Evolutionary conservation across 2,329 filamentous ascomycete species (phyloP).

Genomic region (Apiospora marii): DNA sequence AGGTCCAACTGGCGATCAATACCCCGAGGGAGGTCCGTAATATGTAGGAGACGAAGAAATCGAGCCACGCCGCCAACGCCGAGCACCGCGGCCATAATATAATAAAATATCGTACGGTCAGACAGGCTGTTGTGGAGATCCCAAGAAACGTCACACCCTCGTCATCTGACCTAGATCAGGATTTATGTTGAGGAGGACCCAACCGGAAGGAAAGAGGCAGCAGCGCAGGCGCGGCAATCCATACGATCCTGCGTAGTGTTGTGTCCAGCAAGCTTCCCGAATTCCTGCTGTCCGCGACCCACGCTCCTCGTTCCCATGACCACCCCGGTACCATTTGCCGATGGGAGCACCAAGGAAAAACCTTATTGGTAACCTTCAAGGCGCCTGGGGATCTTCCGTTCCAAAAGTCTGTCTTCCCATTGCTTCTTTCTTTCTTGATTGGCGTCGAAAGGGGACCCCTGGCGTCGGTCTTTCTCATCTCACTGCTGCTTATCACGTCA

Average conservation of each 20-base stretch:
- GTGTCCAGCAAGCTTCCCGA: background rate
- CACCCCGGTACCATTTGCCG: background rate
- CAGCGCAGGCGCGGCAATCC: background rate
- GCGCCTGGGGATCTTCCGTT: background rate
- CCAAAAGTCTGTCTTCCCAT: background rate
- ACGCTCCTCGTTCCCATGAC: background rate
- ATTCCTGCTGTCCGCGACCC: background rate
- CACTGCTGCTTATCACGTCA: background rate
- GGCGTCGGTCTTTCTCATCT: background rate
- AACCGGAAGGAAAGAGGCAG: background rate
- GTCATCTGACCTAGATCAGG: conserved; percentile 15
- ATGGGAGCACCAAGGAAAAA: conserved; percentile 1
- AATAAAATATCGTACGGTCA: background rate
- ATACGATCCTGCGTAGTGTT: conserved; percentile 1
- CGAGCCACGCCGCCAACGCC: background rate
- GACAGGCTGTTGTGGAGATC: background rate
- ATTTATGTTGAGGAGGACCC: conserved; percentile 1
- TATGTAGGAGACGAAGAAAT: conserved; percentile 1
- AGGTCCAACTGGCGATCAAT: background rate
- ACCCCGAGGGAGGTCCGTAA: background rate
- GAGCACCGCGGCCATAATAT: background rate
- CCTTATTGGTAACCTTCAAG: background rate
- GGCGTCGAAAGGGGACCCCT: background rate
- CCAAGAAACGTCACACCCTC: conserved; percentile 7
- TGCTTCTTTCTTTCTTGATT: no score